phyloP scores from a whole-genome alignment of 306 rosid species.

The Malus domestica region DNA sequence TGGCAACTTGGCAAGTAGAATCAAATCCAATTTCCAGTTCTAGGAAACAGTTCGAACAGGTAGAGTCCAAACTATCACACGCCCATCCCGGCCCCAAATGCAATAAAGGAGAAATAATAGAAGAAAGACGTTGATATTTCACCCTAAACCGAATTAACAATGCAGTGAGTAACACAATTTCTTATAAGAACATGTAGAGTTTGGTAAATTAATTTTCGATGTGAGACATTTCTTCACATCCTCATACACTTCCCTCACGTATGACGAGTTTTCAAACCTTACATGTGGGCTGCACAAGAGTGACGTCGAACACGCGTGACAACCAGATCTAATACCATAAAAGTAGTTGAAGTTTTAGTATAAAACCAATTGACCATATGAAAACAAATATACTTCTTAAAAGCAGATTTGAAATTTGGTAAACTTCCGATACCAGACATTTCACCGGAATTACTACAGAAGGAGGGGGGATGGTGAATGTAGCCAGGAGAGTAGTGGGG shows the following conservation, averaged over 20 bases:
- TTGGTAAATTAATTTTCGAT: no score
- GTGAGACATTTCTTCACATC: not conserved
- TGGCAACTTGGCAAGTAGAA: conserved; percentile 10
- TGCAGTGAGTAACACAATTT: not conserved
- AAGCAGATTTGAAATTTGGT: not conserved
- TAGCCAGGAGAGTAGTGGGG: not conserved
- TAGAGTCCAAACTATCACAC: conserved; percentile 24
- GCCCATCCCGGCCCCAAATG: not conserved
- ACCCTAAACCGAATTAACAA: not conserved
- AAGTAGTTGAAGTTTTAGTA: rapidly evolving
- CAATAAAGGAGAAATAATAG: not conserved
- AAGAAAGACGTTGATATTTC: not conserved
- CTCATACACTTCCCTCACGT: not conserved
- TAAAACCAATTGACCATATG: rapidly evolving
- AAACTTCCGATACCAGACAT: not conserved
- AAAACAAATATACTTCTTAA: not conserved
- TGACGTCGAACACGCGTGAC: rapidly evolving
- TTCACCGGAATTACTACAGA: not conserved
- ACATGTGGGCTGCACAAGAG: not conserved
- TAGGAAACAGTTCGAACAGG: conserved; percentile 8
- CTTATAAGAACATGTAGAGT: no score
- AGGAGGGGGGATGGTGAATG: not conserved
- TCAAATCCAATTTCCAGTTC: not conserved
- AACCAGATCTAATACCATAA: not conserved
- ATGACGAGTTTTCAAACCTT: not conserved